Base-by-base conservation (phyloP, 768 basidiomycete genomes). In the Kwoniella pini region DNA sequence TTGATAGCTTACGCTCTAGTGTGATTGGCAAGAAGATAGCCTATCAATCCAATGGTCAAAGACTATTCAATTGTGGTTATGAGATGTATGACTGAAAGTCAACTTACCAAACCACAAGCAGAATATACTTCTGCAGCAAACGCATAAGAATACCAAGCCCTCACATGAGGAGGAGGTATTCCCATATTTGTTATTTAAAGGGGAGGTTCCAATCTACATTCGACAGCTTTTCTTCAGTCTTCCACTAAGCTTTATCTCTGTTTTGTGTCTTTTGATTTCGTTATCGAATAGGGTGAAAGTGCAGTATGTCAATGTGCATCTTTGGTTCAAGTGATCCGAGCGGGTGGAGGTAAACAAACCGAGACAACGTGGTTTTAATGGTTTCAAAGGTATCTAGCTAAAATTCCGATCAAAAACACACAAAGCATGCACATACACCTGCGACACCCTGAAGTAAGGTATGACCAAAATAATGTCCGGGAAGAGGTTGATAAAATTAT, bases 1-100 rank as follows among this genome's bases (percentile, higher is more conserved):
- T 89, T 85, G 17, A 87, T 88, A 70, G 91, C 72, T 63, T n/a
- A 74, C 76, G 70, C 50, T 77, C 76, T 3, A 77, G 60, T 6
- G 72, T 69, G 55, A 77, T 76, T 2, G 76, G 76, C 27, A 75
- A 45, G 66, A 77, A 77, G 59, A 78, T 71, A 2, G 72, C 72
- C 72, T 74, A 30, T 33, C 13, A 17, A 42, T 7, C n/a, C 40
- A 27, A 15, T 19, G 22, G 15, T 40, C 26, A 22, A 43, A 6
- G 7, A 36, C 33, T 36, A 36, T 15, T 36, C 33, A n/a, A n/a
- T n/a, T n/a, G n/a, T n/a, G n/a, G n/a, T n/a, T n/a, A n/a, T n/a
- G n/a, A n/a, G n/a, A n/a, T n/a, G n/a, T n/a, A n/a, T n/a, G n/a
- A n/a, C n/a, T 30, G 17, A 17, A 11, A 33, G 52, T 24, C 26